These are phyloP conservation scores for Prunella vulgaris DNA, from an alignment of 257 asterid genomes.

Conservation along the genomic window DNA sequence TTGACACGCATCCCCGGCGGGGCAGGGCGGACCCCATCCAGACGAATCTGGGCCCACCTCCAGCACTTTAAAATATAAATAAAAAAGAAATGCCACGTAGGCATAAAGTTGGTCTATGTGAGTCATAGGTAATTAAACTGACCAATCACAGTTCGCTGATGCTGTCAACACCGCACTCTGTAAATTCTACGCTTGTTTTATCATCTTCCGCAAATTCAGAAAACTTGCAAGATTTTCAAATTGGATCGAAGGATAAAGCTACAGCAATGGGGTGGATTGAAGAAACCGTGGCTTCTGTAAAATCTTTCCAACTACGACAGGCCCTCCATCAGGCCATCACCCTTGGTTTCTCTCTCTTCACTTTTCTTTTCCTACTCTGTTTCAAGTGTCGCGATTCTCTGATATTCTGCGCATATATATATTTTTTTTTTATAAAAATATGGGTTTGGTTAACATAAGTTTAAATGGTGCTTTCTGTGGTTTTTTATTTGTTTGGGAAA, in stretches of 20 bases:
- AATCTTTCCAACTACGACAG: slow-evolving; percentile 47
- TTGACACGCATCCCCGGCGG: too few species aligned
- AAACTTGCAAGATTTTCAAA: slow-evolving; percentile 11
- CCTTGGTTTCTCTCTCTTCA: slow-evolving; percentile 40
- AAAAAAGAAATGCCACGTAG: slow-evolving; percentile 27
- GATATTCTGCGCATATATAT: not conserved
- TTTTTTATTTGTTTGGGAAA: not conserved
- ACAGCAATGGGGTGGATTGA: slow-evolving; percentile 46
- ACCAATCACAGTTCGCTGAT: slow-evolving; percentile 37
- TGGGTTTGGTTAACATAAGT: not conserved
- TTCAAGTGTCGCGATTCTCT: not conserved
- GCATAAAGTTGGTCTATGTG: not conserved
- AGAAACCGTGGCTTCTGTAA: slow-evolving; percentile 33
- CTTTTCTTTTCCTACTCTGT: not conserved
- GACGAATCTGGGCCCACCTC: too few species aligned
- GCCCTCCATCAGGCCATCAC: slow-evolving; percentile 44
- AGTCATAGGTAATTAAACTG: slow-evolving; percentile 13
- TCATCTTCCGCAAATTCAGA: not conserved
- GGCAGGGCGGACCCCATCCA: too few species aligned
- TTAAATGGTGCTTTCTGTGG: not conserved
- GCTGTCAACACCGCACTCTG: slow-evolving; percentile 28
- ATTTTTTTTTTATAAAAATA: too few species aligned
- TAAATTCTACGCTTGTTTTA: not conserved
- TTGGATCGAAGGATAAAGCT: slow-evolving; percentile 8
- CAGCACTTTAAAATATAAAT: too few species aligned